Percentiles rank a stretch among this genome's conserved stretches.
These are phyloP conservation scores for Naegleria lovaniensis DNA, from an alignment of 208 protist species.

Conservation along the genomic window DNA sequence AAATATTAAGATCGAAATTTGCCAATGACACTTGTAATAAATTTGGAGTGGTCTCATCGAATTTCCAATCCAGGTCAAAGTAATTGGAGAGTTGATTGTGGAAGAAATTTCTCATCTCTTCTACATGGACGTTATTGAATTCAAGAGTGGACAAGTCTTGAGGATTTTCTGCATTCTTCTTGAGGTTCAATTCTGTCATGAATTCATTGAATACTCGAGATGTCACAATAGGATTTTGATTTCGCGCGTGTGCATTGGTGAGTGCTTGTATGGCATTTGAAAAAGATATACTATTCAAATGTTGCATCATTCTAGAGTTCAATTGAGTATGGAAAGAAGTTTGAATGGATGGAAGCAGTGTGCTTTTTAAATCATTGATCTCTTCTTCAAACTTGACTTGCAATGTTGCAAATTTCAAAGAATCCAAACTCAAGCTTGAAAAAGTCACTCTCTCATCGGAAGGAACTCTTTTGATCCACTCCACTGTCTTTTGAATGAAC, in stretches of 20 bases:
- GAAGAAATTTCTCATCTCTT: background rate
- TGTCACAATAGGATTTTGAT: too few species aligned
- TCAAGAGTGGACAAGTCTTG: too few species aligned
- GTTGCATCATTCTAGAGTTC: too few species aligned
- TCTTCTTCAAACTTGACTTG: background rate
- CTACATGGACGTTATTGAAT: too few species aligned
- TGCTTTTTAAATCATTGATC: background rate
- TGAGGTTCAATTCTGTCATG: too few species aligned
- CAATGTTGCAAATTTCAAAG: background rate
- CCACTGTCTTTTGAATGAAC: background rate
- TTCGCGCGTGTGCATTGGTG: too few species aligned
- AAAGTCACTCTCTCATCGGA: background rate
- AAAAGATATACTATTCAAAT: too few species aligned
- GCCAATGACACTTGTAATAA: background rate
- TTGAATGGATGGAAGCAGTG: too few species aligned
- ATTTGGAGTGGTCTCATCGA: background rate
- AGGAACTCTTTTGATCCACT: background rate
- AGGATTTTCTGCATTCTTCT: too few species aligned
- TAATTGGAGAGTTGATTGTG: background rate
- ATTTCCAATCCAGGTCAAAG: background rate
- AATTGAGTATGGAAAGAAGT: too few species aligned
- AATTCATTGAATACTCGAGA: too few species aligned
- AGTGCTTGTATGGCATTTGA: too few species aligned
- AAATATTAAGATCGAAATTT: background rate
- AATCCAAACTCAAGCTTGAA: background rate